phyloP scores from a whole-genome alignment of 2,329 filamentous ascomycete genomes.

The Fusarium denticulatum region DNA sequence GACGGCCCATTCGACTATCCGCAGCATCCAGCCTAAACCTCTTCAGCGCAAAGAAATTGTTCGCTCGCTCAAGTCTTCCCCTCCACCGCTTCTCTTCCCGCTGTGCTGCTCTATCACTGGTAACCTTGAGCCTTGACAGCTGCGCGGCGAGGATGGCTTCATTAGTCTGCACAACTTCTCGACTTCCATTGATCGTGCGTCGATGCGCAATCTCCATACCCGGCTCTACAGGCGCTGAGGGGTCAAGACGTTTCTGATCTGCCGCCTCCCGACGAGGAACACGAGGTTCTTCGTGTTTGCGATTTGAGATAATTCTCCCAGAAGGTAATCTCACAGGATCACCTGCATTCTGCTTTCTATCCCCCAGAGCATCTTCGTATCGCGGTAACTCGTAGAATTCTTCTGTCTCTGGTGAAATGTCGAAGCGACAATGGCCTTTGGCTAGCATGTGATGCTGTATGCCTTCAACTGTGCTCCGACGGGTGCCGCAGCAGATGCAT shows the following conservation, averaged over 20 bases:
- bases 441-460: slow-evolving; percentile 62
- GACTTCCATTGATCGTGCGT: neutral
- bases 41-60: slow-evolving; percentile 1
- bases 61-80: neutral
- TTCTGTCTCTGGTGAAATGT: slow-evolving; percentile 52
- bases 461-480: slow-evolving; percentile 54
- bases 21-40: neutral
- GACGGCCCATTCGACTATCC: neutral
- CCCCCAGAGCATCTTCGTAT: neutral
- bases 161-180: neutral
- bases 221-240: neutral
- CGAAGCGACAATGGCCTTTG: slow-evolving; percentile 60
- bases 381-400: slow-evolving; percentile 46
- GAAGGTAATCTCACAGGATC: neutral
- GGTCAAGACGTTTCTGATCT: accelerated
- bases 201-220: neutral
- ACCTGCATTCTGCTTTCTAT: neutral
- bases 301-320: neutral
- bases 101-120: neutral
- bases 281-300: neutral
- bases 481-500: slow-evolving; percentile 61
- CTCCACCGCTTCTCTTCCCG: neutral
- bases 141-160: neutral
- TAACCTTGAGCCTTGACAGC: neutral
- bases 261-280: accelerated